These are phyloP conservation scores for Carpinus viminea DNA, from an alignment of 306 rosid genomes.

Conservation along the genomic window DNA sequence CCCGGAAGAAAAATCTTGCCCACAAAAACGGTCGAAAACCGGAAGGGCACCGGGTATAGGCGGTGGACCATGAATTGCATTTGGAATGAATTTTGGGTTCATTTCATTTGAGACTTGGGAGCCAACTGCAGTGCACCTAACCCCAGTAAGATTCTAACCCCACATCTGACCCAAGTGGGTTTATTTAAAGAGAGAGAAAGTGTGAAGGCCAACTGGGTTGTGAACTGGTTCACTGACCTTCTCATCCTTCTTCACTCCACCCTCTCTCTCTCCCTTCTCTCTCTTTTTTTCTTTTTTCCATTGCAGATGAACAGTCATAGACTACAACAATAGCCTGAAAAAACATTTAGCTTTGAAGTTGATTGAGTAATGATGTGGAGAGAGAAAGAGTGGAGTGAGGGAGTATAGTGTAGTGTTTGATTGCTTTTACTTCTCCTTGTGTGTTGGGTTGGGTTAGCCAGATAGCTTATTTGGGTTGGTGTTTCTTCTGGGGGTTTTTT, in stretches of 20 bases:
- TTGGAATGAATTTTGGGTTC: conserved; percentile 56
- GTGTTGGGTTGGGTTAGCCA: conserved; percentile 5
- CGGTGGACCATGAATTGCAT: conserved; percentile 45
- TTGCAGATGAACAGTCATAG: conserved; percentile 29
- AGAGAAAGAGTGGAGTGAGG: conserved; percentile 23
- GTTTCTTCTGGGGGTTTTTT: not conserved
- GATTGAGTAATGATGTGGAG: conserved; percentile 47
- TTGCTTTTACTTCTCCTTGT: conserved; percentile 13
- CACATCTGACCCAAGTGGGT: conserved; percentile 37
- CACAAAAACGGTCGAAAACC: conserved; percentile 50
- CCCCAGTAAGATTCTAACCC: conserved; percentile 72
- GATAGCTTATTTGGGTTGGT: conserved; percentile 13
- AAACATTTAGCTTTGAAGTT: conserved; percentile 6
- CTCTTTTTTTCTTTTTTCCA: conserved; percentile 12
- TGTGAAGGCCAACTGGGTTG: conserved; percentile 35
- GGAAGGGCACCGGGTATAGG: conserved; percentile 38
- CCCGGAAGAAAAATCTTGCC: conserved; percentile 6
- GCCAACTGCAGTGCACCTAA: conserved; percentile 42
- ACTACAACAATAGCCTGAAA: not conserved
- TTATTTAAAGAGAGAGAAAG: conserved; percentile 47
- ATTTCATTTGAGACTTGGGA: conserved; percentile 37
- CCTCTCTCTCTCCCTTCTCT: not conserved
- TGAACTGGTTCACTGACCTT: conserved; percentile 49
- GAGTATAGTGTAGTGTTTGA: conserved; percentile 11
- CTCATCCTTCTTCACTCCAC: not conserved